Percentiles rank a stretch among this genome's conserved stretches.
Conservation (phyloP, 371 early-diverging fungal species). For the Furculomyces boomerangus region DNA sequence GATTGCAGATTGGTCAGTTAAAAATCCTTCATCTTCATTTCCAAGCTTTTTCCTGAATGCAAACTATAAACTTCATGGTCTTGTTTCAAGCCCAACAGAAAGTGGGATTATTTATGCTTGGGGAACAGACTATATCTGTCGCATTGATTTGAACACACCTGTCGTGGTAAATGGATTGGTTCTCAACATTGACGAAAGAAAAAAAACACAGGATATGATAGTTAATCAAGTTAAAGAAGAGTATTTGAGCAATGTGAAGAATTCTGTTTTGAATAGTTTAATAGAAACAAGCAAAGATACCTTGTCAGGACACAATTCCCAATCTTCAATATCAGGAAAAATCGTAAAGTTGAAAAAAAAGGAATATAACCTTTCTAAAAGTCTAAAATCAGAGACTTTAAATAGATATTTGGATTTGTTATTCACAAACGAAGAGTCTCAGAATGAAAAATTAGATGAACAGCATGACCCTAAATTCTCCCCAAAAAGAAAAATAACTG, state of each 20-base stretch:
- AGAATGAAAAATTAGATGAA: too few species aligned
- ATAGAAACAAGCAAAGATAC: neutral
- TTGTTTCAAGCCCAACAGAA: slow-evolving; percentile 45
- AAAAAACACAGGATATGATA: slow-evolving; percentile 26
- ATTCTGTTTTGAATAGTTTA: neutral
- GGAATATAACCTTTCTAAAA: too few species aligned
- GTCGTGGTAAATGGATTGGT: slow-evolving; percentile 24
- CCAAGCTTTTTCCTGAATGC: slow-evolving; percentile 36
- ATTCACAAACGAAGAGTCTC: too few species aligned
- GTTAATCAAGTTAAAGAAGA: slow-evolving; percentile 12
- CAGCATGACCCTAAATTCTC: too few species aligned
- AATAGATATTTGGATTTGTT: too few species aligned
- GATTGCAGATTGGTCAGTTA: slow-evolving; percentile 62
- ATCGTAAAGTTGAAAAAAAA: slow-evolving; percentile 16
- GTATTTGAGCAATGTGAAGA: neutral
- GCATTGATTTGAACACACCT: slow-evolving; percentile 41
- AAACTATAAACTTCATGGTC: slow-evolving; percentile 51
- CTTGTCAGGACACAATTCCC: slow-evolving; percentile 7
- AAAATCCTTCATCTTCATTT: slow-evolving; percentile 31
- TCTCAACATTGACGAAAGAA: slow-evolving; percentile 32
- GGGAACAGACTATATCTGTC: slow-evolving; percentile 50
- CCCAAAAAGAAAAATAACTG: too few species aligned
- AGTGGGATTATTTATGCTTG: slow-evolving; percentile 43
- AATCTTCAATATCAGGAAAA: slow-evolving; percentile 13
- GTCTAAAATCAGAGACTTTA: too few species aligned